Percentiles rank a stretch among this genome's conserved stretches.
Conservation (phyloP, 176 grass and related monocot species). For the Ensete ventricosum region DNA sequence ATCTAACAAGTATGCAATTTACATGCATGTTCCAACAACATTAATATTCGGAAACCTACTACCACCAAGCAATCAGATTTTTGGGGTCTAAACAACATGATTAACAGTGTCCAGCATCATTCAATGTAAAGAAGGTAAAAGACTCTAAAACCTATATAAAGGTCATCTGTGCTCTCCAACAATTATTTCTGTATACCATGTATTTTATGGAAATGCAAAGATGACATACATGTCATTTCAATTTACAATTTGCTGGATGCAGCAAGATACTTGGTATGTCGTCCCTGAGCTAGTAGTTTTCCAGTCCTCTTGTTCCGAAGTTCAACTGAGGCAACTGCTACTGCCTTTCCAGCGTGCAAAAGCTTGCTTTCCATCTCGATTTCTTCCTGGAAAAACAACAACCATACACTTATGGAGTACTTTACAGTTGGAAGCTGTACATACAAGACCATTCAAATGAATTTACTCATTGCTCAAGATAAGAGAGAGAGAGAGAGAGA, state of each 20-base stretch:
- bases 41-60: no score
- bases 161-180: no score
- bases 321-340: slow-evolving; percentile 53
- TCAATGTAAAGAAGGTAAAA: not conserved
- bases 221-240: not conserved
- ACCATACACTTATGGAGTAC: not conserved
- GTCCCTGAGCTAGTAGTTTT: slow-evolving; percentile 75
- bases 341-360: slow-evolving; percentile 52
- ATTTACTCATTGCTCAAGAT: not conserved
- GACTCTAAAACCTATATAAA: not conserved
- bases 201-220: not conserved
- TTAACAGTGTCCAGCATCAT: not conserved
- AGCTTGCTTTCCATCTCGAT: slow-evolving; percentile 79
- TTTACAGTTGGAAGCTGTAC: not conserved
- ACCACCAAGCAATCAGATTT: no score
- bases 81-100: no score
- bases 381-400: slow-evolving; percentile 53
- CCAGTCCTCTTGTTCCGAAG: slow-evolving; percentile 68
- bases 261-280: slow-evolving; percentile 77
- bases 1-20: no score
- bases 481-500: no score
- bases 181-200: no score
- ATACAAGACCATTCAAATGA: not conserved
- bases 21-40: no score
- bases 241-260: slow-evolving; percentile 73